Conservation (phyloP, 345 rosid genomes). For the Reutealis trisperma region DNA sequence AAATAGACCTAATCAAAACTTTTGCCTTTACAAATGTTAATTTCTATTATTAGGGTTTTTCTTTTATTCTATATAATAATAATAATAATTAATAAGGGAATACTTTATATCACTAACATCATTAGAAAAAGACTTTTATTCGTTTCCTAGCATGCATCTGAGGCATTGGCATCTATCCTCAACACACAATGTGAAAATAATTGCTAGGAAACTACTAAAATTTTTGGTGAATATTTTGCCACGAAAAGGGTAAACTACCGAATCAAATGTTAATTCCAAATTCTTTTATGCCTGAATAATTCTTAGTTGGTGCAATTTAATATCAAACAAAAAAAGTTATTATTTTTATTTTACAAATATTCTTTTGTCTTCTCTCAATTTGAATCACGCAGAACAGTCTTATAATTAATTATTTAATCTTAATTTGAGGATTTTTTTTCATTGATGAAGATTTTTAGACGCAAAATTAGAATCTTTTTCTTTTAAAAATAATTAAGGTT, state of each 20-base stretch:
- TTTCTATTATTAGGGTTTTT: not conserved
- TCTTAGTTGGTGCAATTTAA: not conserved
- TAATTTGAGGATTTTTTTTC: no score
- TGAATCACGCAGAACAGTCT: no score
- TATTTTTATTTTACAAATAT: no score
- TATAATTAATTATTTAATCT: no score
- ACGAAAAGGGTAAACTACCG: constrained; percentile 18
- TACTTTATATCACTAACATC: not conserved
- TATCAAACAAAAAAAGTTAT: not conserved
- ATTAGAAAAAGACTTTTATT: not conserved
- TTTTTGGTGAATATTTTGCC: constrained; percentile 30
- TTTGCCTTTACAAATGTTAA: not conserved
- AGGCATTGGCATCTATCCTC: constrained; percentile 26
- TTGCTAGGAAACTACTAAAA: not conserved
- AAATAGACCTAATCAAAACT: constrained; percentile 16
- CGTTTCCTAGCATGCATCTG: not conserved
- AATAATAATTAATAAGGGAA: no score
- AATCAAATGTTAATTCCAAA: constrained; percentile 6
- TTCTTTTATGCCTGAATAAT: not conserved
- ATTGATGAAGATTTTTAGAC: no score
- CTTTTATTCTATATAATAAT: not conserved
- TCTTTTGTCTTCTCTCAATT: no score
- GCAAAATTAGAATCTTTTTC: no score
- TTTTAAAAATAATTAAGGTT: no score
- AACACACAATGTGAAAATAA: not conserved